Evolutionary conservation across 805 yeast genomes (phyloP), one percentile per base, ranked within the genome.

Genomic region (Yamadazyma scolyti): DNA sequence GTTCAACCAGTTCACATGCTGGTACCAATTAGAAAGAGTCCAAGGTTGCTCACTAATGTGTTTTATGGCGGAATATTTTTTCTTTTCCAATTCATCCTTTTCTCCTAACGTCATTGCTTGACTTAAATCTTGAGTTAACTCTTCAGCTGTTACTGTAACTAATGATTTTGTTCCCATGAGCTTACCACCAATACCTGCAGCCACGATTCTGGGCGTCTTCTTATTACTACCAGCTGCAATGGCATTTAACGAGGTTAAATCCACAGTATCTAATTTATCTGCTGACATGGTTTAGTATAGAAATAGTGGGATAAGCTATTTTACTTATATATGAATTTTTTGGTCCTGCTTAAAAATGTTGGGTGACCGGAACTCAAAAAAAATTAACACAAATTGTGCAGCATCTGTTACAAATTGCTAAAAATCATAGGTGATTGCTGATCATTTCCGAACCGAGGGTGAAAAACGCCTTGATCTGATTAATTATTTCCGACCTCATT

Each of bases 181-280:
- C 28, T 65, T 65, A 23, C 93, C 93, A 29, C 88, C 82, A 27
- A 76, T 58, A 32, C 82, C 82, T 12, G 88, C 84, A 34, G 88
- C 88, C 28, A 82, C 90, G 30, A 82, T 77, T 58, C 90, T 73
- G 31, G 76, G 77, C 34, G 68, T 67, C 47, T 75, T 71, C 53
- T 78, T 81, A 65, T 82, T 77, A 33, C 85, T 75, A 43, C 94
- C 94, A 8, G 93, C 83, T 11, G 94, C 94, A 39, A 84, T 71
- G 27, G 85, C 77, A 56, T 82, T 83, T 38, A 88, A 86, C 33
- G 74, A 65, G 26, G 78, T 73, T 43, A 84, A 68, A 53, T 84
- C 88, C 30, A 79, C 71, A 15, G 39, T 36, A 27, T 46, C 50
- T 23, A 40, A 33, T 15, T 45, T 27, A 31, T 44, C 48, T 16